phyloP scores from a whole-genome alignment of 192 early-diverging fungal genomes.

The Mortierella claussenii region DNA sequence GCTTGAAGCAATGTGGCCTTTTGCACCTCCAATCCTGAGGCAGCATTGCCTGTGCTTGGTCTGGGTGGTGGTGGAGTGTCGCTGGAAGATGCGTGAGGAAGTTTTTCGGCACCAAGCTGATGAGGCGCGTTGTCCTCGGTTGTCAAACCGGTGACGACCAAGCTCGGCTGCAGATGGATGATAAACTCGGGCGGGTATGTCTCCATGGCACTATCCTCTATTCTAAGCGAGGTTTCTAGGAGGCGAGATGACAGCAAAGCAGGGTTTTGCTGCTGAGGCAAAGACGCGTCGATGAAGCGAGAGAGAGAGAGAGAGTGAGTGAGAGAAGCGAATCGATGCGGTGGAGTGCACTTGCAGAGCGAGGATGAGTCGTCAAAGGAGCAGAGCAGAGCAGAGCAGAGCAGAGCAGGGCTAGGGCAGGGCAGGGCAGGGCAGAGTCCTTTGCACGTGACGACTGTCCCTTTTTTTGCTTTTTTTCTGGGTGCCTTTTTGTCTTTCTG shows the following conservation, averaged over 20 bases:
- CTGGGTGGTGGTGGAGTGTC: slow-evolving; percentile 33
- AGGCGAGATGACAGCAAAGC: neutral
- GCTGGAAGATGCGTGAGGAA: neutral
- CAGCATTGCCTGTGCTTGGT: slow-evolving; percentile 9
- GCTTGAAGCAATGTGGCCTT: slow-evolving; percentile 50
- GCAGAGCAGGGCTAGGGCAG: too few species aligned
- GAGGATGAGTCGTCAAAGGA: too few species aligned
- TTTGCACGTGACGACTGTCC: slow-evolving; percentile 5
- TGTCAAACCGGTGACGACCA: slow-evolving; percentile 62
- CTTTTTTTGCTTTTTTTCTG: neutral
- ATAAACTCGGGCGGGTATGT: slow-evolving; percentile 67
- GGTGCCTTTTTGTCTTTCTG: too few species aligned
- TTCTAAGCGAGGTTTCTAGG: too few species aligned
- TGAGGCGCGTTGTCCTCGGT: slow-evolving; percentile 40
- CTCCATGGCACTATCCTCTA: too few species aligned
- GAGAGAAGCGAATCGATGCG: too few species aligned
- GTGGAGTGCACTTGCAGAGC: too few species aligned
- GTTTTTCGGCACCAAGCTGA: slow-evolving; percentile 12
- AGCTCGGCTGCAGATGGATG: slow-evolving; percentile 66
- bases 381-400: too few species aligned
- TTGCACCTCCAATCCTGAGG: slow-evolving; percentile 25
- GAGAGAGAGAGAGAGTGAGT: too few species aligned
- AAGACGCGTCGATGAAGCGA: neutral
- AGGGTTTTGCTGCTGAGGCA: too few species aligned
- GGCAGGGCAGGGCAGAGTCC: too few species aligned